A percentile compares a stretch with the other conserved stretches of the same genome.
Evolutionary conservation across 2,329 filamentous ascomycete genomes (phyloP).

Genomic region (Monascus ruber): DNA sequence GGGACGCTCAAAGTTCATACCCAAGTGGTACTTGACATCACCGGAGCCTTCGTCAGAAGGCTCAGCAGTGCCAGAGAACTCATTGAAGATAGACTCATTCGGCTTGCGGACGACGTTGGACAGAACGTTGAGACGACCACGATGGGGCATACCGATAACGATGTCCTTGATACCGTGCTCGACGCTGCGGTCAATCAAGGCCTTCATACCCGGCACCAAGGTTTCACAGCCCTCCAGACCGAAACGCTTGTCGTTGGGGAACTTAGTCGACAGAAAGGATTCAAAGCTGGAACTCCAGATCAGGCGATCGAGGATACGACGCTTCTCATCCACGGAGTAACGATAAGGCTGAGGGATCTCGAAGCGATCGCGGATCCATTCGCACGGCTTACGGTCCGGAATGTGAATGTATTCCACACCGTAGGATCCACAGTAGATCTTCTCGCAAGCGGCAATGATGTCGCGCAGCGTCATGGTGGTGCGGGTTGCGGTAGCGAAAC

Average conservation of each 20-base stretch:
- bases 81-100: constrained; percentile 98
- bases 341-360: constrained; percentile 93
- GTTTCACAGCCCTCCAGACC: constrained; percentile 96
- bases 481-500: constrained; percentile 77
- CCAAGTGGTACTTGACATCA: constrained; percentile 98
- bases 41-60: constrained; percentile 92
- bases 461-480: constrained; percentile 96
- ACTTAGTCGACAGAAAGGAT: constrained; percentile 88
- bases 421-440: constrained; percentile 94
- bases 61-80: constrained; percentile 81
- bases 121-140: constrained; percentile 93
- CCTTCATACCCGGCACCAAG: constrained; percentile 97
- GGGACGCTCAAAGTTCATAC: constrained; percentile 99
- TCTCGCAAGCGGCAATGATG: constrained; percentile 86
- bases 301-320: constrained; percentile 87
- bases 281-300: constrained; percentile 99
- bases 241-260: constrained; percentile 99
- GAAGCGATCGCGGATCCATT: constrained; percentile 91
- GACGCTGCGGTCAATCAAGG: constrained; percentile 92
- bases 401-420: constrained; percentile 99
- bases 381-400: constrained; percentile 90
- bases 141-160: constrained; percentile 98
- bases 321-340: constrained; percentile 97
- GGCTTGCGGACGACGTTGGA: constrained; percentile 98
- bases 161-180: constrained; percentile 99